These are phyloP conservation scores for Dactylis glomerata DNA, from an alignment of 176 grass and related monocot species.

Conservation along the genomic window DNA sequence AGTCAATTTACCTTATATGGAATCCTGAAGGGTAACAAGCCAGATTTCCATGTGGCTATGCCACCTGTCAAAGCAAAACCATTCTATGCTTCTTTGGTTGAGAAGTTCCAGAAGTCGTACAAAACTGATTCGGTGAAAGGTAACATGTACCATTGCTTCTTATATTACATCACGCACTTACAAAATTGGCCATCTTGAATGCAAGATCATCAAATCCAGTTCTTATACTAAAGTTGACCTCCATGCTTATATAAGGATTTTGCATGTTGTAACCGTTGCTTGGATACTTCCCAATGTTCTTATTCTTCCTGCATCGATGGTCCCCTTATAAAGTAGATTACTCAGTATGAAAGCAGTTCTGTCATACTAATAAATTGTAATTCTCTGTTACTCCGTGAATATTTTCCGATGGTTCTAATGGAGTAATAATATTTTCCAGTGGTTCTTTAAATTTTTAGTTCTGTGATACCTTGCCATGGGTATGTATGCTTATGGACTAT, in stretches of 20 bases:
- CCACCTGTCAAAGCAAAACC: constrained; percentile 83
- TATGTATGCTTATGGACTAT: neutral
- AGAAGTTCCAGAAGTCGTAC: constrained; percentile 77
- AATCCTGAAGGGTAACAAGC: constrained; percentile 92
- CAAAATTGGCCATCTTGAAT: neutral
- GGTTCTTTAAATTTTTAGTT: neutral
- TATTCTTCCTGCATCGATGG: neutral
- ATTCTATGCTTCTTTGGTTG: constrained; percentile 81
- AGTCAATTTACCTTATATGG: constrained; percentile 98
- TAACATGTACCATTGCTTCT: constrained; percentile 25
- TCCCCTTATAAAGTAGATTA: neutral
- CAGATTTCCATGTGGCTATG: constrained; percentile 99
- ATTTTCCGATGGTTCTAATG: too few species aligned
- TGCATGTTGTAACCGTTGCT: neutral
- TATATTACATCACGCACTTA: neutral
- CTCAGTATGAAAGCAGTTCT: neutral
- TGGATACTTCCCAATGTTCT: neutral
- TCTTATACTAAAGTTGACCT: neutral
- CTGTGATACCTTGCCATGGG: neutral
- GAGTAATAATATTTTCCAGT: neutral
- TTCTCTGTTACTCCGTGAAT: neutral
- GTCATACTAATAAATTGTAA: neutral
- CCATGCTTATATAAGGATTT: neutral
- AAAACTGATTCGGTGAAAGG: constrained; percentile 67
- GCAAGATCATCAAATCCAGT: neutral